These are phyloP conservation scores for Scenedesmus sp. DNA, from an alignment of 163 green algal species.

Conservation along the genomic window DNA sequence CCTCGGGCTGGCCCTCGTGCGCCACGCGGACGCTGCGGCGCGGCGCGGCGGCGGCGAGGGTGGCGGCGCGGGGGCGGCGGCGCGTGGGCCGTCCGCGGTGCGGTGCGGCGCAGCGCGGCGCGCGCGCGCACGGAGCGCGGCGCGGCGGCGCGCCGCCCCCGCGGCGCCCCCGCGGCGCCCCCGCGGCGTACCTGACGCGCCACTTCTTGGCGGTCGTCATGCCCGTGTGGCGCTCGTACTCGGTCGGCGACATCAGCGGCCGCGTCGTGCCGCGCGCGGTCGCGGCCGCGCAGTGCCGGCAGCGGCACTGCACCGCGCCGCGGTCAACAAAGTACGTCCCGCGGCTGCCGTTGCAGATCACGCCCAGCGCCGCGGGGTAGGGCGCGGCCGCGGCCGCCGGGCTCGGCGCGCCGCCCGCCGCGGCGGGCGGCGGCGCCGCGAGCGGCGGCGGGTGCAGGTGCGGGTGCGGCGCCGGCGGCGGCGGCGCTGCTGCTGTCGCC, in stretches of 20 bases:
- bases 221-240: slow-evolving; percentile 81
- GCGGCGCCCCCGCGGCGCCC: neutral
- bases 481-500: too few relatives aligned
- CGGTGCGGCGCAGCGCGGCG: too few relatives aligned
- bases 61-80: too few relatives aligned
- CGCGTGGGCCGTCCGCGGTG: too few relatives aligned
- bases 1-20: slow-evolving; percentile 31
- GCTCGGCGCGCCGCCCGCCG: neutral
- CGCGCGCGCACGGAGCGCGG: neutral
- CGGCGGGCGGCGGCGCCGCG: neutral
- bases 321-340: slow-evolving; percentile 28
- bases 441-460: neutral
- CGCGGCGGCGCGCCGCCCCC: neutral
- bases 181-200: slow-evolving; percentile 40
- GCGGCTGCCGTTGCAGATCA: slow-evolving; percentile 33
- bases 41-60: neutral
- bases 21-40: slow-evolving; percentile 45
- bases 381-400: neutral
- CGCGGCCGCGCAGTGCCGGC: neutral
- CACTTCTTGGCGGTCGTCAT: slow-evolving; percentile 78
- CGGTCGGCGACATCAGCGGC: slow-evolving; percentile 70
- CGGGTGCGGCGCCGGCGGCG: neutral
- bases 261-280: neutral
- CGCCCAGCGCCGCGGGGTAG: neutral
- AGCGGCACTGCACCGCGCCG: slow-evolving; percentile 26